Evolutionary conservation across 139 green algal genomes (phyloP), one percentile per base, ranked within the genome.

Genomic region (Chlamydomonas sphaeroides): DNA sequence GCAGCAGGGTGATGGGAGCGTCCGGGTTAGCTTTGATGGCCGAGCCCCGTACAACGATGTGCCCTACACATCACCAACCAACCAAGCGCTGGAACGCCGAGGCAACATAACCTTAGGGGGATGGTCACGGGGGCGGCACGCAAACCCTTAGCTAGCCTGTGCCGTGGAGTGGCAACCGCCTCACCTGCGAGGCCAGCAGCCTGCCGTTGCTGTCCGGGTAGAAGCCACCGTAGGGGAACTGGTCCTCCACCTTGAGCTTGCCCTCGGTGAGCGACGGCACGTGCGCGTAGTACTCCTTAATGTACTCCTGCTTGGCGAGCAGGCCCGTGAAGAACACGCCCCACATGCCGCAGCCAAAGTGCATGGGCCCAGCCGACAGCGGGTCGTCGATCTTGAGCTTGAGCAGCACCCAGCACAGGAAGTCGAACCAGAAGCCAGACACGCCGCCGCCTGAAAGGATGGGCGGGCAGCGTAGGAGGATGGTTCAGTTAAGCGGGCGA

Each of bases 281-380:
- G 35, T 78, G 68, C 17, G 39, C 28, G 67, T 87, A 90, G 8
- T 76, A 70, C 73, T 90, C 74, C 36, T 36, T 42, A 1, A 91
- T 80, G 53, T 87, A 90, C 25, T 87, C 28, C 68, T 75, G 62
- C 66, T 66, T 67, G 26, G 77, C 77, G 26, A 94, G 86, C 25
- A 93, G 66, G 35, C 89, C 89, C 8, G 89, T 67, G 61, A 87
- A 83, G n/a, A 93, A 51, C 20, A 90, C 76, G 35, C 91, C 91
- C 80, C 86, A 93, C n/a, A 87, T 68, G 68, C 90, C 92, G 82
- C 73, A 86, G 53, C 88, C 86, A 59, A 90, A 92, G 84, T 97
- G 94, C 88, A 97, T 92, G 62, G 93, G 84, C 11, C 68, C 72
- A 4, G 94, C 94, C 20, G 89, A 75, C 5, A 84, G 75, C 26